Conservation (phyloP, 257 asterid species). For the Verbascum thapsus region DNA sequence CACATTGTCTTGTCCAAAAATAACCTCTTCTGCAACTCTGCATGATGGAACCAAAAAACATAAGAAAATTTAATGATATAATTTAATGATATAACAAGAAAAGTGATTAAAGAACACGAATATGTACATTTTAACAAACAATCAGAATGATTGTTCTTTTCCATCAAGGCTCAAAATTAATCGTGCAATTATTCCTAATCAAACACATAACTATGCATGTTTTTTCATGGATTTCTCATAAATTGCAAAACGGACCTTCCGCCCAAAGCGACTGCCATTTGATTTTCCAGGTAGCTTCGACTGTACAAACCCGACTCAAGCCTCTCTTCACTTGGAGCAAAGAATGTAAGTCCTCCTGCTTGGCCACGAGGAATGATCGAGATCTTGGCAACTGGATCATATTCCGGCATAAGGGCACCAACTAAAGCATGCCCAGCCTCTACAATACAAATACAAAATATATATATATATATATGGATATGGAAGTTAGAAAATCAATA, state of each 20-base stretch:
- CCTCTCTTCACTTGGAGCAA: slow-evolving; percentile 99
- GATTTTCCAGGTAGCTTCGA: slow-evolving; percentile 95
- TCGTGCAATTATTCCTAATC: too few relatives aligned
- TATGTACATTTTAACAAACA: too few relatives aligned
- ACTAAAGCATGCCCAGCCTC: slow-evolving; percentile 99
- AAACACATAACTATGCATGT: too few relatives aligned
- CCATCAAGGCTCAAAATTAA: too few relatives aligned
- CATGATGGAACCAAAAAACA: neutral
- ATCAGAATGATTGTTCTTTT: too few relatives aligned
- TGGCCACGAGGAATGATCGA: slow-evolving; percentile 99
- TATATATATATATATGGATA: too few relatives aligned
- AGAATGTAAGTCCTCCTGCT: slow-evolving; percentile 98
- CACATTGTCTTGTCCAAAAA: slow-evolving; percentile 79
- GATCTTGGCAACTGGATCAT: slow-evolving; percentile 97
- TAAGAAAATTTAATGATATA: too few relatives aligned
- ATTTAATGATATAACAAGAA: too few relatives aligned
- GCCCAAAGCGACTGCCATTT: slow-evolving; percentile 98
- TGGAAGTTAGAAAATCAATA: neutral
- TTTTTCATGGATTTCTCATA: neutral
- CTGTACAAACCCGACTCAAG: slow-evolving; percentile 96
- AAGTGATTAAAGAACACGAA: too few relatives aligned
- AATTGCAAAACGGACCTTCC: slow-evolving; percentile 66
- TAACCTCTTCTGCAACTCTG: slow-evolving; percentile 94
- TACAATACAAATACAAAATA: slow-evolving; percentile 27
- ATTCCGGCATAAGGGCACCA: slow-evolving; percentile 98